A percentile compares a stretch with the other conserved stretches of the same genome.
Conservation (phyloP, 2,329 filamentous ascomycete genomes). For the Colletotrichum sp. region DNA sequence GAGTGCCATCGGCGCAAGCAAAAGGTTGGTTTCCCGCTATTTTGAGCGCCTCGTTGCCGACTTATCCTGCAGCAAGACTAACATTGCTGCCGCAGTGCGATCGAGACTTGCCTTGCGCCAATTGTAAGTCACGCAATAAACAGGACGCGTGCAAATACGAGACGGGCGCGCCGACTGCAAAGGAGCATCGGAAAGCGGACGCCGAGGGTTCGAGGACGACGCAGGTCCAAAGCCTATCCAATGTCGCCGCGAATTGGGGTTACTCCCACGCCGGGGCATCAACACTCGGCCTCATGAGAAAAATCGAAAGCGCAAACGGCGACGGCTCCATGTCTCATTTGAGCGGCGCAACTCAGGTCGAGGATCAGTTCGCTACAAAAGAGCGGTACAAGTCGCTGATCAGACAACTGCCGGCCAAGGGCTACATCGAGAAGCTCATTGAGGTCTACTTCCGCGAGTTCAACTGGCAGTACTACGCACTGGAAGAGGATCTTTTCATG, state of each 20-base stretch:
- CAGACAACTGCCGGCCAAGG: constrained; percentile 59
- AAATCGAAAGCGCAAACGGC: constrained; percentile 51
- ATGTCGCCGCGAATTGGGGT: constrained; percentile 54
- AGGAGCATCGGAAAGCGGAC: constrained; percentile 34
- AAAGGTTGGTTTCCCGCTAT: constrained; percentile 39
- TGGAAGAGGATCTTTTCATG: constrained; percentile 58
- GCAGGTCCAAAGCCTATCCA: constrained; percentile 38
- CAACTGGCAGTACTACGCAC: constrained; percentile 62
- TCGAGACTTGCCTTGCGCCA: constrained; percentile 61
- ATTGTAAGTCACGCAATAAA: constrained; percentile 62
- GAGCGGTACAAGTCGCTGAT: constrained; percentile 64
- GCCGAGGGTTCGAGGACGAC: constrained; percentile 21
- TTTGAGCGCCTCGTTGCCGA: neutral
- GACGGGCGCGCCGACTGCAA: constrained; percentile 48
- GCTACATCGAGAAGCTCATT: constrained; percentile 59
- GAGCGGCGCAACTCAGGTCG: constrained; percentile 26
- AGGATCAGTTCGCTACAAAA: constrained; percentile 45
- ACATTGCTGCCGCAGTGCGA: constrained; percentile 51
- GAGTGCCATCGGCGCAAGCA: constrained; percentile 70
- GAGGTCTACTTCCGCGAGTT: constrained; percentile 60
- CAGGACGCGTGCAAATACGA: constrained; percentile 62
- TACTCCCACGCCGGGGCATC: constrained; percentile 56
- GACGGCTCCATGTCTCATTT: constrained; percentile 36
- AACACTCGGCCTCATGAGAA: constrained; percentile 59
- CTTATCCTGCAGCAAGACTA: neutral